Base-by-base conservation (phyloP, 2,329 filamentous ascomycete species). In the Karstenula rhodostoma region DNA sequence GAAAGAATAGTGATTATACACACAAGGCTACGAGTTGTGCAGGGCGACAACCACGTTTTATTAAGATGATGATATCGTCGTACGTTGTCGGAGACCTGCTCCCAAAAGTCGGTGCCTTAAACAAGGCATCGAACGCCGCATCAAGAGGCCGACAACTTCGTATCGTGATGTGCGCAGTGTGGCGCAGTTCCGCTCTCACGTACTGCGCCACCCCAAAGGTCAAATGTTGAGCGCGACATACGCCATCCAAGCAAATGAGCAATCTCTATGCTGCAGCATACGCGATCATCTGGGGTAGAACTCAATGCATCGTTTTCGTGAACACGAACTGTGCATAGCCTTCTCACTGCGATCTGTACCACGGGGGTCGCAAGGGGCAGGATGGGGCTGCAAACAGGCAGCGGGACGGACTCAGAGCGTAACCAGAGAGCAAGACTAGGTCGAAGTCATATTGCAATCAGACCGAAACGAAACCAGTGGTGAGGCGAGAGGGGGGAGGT, bases 21-120 rank as follows among this genome's bases (percentile, higher is more conserved):
- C 4, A 37, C 48, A 22, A 35, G 48, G 48, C 35, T 52, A 29
- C 37, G 35, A 10, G 27, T 10, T 27, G 13, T 8, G n/a, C 22
- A 8, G 50, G 50, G 35, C 23, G 33, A n/a, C n/a, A 42, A 19
- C 13, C 4, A 22, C 35, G 19, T 17, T 52, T 52, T 42, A 42
- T 42, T 22, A 35, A 12, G 23, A 19, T 7, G 12, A 29, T 8
- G 6, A 13, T 27, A 27, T n/a, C 4, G 13, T 52, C 13, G n/a
- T 13, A 19, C 23, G 29, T 43, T 19, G 6, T 7, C 33, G 33
- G n/a, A 42, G 50, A 13, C 35, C 22, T 29, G 32, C 15, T 22
- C 29, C 29, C 23, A 52, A 19, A 42, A 17, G 15, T 52, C 27
- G 50, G n/a, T 52, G 50, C 50, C 50, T 52, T 52, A 35, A 42